Percentiles rank a stretch among this genome's conserved stretches.
Evolutionary conservation across 2,329 filamentous ascomycete genomes (phyloP).

Genomic region (Sporothrix variecibatus): DNA sequence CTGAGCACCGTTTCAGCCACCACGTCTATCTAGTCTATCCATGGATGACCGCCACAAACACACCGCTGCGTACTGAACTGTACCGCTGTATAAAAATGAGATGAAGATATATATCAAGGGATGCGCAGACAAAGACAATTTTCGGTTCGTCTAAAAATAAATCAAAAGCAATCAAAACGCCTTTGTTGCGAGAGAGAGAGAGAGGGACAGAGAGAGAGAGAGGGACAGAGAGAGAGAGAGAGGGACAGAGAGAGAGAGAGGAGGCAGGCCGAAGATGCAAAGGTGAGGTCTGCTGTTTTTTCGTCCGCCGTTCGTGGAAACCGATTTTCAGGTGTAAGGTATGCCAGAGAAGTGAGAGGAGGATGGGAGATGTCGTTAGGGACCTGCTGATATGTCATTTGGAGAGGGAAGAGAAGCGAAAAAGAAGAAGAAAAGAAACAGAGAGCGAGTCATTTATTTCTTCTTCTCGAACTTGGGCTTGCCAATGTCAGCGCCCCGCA

Average conservation of each 20-base stretch:
- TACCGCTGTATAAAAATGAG: not conserved
- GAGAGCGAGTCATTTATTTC: conserved; percentile 34
- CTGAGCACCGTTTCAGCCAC: not conserved
- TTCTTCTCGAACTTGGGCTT: conserved; percentile 68
- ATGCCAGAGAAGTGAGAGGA: not conserved
- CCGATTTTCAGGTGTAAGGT: not conserved
- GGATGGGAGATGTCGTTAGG: not conserved
- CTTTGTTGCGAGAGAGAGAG: not conserved
- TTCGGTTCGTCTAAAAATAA: conserved; percentile 13
- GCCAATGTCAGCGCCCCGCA: conserved; percentile 83
- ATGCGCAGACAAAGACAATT: not conserved
- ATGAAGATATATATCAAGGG: not conserved
- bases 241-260: not conserved
- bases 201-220: not conserved
- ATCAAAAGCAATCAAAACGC: conserved; percentile 12
- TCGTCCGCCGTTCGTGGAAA: not conserved
- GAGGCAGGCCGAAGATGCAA: not conserved
- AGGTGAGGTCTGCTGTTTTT: not conserved
- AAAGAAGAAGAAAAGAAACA: not conserved
- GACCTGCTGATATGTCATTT: not conserved
- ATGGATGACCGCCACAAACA: not conserved
- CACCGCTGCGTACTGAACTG: not conserved
- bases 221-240: not conserved
- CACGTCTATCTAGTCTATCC: conserved; percentile 16
- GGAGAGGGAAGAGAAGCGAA: not conserved